These are phyloP conservation scores for Exophiala aquamarina DNA, from an alignment of 2,329 filamentous ascomycete species.

Conservation along the genomic window DNA sequence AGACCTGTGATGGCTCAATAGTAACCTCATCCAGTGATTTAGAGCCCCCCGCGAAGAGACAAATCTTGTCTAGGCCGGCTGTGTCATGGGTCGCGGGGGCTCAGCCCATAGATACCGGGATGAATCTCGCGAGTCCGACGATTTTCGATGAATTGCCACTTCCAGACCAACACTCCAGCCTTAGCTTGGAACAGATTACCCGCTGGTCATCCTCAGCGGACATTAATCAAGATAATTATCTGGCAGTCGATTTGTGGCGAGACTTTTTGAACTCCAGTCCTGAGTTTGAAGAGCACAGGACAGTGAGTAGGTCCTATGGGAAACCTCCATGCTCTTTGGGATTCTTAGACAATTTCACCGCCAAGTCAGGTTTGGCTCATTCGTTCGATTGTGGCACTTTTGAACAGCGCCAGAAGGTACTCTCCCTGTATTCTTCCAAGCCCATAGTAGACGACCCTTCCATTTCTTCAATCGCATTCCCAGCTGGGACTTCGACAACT, in stretches of 20 bases:
- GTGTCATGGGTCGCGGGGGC: neutral
- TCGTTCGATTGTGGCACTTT: slow-evolving; percentile 41
- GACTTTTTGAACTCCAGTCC: slow-evolving; percentile 9
- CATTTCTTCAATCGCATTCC: neutral
- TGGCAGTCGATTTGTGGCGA: neutral
- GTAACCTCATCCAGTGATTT: slow-evolving; percentile 20
- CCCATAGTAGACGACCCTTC: slow-evolving; percentile 9
- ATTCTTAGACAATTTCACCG: slow-evolving; percentile 39
- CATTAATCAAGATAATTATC: too few species aligned
- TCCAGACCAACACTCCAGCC: too few species aligned
- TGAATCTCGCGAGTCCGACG: too few species aligned
- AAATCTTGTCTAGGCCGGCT: neutral
- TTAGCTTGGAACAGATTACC: too few species aligned
- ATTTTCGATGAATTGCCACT: too few species aligned
- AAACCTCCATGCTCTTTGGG: neutral
- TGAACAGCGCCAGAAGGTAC: slow-evolving; percentile 32
- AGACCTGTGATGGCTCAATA: neutral
- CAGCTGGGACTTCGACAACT: too few species aligned
- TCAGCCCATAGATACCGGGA: too few species aligned
- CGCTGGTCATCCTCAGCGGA: too few species aligned
- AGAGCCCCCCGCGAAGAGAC: neutral
- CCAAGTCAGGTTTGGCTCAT: slow-evolving; percentile 35
- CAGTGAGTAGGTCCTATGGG: neutral
- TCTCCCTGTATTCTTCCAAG: too few species aligned
- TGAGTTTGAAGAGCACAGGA: neutral